Base-by-base conservation (phyloP, 345 rosid species). In the Sapria himalayana region DNA sequence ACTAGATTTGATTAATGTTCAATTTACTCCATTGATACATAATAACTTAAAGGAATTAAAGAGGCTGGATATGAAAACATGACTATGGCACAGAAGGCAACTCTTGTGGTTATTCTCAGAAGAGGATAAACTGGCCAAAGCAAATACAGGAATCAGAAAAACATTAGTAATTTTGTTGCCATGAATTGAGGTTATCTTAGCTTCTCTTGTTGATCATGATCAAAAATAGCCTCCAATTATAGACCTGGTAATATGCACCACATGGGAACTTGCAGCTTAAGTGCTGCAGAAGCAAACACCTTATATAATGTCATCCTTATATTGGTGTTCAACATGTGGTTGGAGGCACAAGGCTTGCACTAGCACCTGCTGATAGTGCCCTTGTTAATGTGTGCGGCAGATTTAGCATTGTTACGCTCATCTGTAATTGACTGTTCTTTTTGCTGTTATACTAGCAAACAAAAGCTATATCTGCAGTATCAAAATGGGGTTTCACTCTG, bases 41-140 rank as follows among this genome's bases (percentile, higher is more conserved):
- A 77, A 57, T 69, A 93, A 4, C 54, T 84, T 7, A 91, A 74
- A 63, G 95, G 68, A 60, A 64, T 76, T 42, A 72, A 52, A 53
- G 93, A 79, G 70, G 93, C 76, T 25, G 98, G 98, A 25, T 82
- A 72, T 60, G 78, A 72, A 75, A 82, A 70, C 43, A 76, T 89
- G 94, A 82, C 94, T 10, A 59, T 82, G 29, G 98, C 82, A 14
- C 94, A 89, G 53, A 94, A 74, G 49, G 94, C 98, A 51, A 72
- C 94, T 25, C 98, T 82, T 59, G 91, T 91, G 3, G 54, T 61
- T 21, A 76, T 79, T 45, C 84, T 89, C 22, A 72, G 74, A 72
- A 94, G 95, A 84, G 74, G 99, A 91, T 73, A 85, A 82, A 21
- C 61, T 91, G 49, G 95, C 99, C 42, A 91, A 84, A 73, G 99